phyloP scores from a whole-genome alignment of 495 filamentous ascomycete genomes.

The Viridothelium virens region DNA sequence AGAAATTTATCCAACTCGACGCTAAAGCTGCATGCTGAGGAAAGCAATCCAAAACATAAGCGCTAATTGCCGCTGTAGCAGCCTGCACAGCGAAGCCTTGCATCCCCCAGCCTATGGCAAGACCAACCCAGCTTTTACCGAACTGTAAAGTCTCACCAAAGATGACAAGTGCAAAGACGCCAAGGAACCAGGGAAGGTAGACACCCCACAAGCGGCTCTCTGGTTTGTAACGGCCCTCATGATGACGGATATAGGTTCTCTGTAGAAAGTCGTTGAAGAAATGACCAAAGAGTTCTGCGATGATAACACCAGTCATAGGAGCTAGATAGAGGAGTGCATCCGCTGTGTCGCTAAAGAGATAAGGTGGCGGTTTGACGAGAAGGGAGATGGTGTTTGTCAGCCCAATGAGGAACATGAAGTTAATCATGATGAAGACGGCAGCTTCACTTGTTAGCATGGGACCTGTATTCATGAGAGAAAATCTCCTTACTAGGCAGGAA shows the following conservation, averaged over 20 bases:
- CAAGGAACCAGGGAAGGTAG: constrained; percentile 20
- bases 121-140: constrained; percentile 16
- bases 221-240: constrained; percentile 19
- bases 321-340: constrained; percentile 34
- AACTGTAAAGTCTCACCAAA: constrained; percentile 21
- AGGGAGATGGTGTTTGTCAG: constrained; percentile 30
- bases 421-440: constrained; percentile 18
- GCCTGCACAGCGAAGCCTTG: constrained; percentile 21
- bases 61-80: constrained; percentile 21
- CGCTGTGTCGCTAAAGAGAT: constrained; percentile 28
- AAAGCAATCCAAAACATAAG: constrained; percentile 38
- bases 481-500: constrained; percentile 27
- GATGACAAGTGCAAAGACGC: constrained; percentile 22
- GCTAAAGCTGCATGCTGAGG: constrained; percentile 39
- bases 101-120: constrained; percentile 27
- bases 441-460: constrained; percentile 1
- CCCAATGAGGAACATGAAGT: constrained; percentile 35
- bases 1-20: constrained; percentile 41
- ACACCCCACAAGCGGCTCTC: constrained; percentile 24
- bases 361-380: constrained; percentile 35
- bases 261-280: constrained; percentile 38
- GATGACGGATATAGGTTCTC: constrained; percentile 16
- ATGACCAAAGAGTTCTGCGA: constrained; percentile 36
- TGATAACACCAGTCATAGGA: constrained; percentile 32
- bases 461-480: neutral